phyloP scores from a whole-genome alignment of 495 filamentous ascomycete genomes.

The Monascus purpureus region DNA sequence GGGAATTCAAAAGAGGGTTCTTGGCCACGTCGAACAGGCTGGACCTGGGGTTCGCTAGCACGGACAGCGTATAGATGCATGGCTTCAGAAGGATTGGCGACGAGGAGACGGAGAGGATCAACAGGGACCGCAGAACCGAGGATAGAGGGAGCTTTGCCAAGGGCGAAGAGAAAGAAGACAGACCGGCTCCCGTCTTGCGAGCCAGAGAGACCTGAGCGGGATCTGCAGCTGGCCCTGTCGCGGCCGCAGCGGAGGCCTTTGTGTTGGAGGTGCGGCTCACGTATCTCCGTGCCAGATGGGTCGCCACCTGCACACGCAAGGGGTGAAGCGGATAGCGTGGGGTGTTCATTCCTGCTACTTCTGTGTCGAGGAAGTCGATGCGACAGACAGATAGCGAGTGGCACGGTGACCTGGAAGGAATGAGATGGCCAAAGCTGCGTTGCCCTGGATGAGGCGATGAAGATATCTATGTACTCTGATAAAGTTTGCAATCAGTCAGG shows the following conservation, averaged over 20 bases:
- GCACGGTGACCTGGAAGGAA: too few relatives aligned
- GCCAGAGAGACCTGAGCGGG: not conserved
- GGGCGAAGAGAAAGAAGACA: conserved; percentile 25
- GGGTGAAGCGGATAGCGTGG: not conserved
- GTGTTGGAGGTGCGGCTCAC: conserved; percentile 3
- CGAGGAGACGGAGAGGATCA: conserved; percentile 68
- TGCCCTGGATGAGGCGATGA: too few relatives aligned
- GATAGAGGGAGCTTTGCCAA: conserved; percentile 61
- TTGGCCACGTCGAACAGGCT: conserved; percentile 32
- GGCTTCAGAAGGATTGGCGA: conserved; percentile 58
- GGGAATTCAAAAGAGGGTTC: conserved; percentile 28
- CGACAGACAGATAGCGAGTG: too few relatives aligned
- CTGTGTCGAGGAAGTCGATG: too few relatives aligned
- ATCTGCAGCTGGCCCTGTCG: too few relatives aligned
- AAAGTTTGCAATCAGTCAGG: too few relatives aligned
- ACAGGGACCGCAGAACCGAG: conserved; percentile 61
- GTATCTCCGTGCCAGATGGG: not conserved
- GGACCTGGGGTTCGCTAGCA: conserved; percentile 54
- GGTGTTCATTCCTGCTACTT: not conserved
- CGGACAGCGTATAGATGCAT: conserved; percentile 52
- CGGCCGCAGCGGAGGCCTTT: conserved; percentile 8
- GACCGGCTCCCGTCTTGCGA: not conserved
- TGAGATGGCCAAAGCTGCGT: too few relatives aligned
- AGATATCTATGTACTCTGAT: not conserved
- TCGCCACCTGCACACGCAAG: not conserved